Evolutionary conservation across 177 flowering plant species (phyloP).

Genomic region (Vitis hybrid): DNA sequence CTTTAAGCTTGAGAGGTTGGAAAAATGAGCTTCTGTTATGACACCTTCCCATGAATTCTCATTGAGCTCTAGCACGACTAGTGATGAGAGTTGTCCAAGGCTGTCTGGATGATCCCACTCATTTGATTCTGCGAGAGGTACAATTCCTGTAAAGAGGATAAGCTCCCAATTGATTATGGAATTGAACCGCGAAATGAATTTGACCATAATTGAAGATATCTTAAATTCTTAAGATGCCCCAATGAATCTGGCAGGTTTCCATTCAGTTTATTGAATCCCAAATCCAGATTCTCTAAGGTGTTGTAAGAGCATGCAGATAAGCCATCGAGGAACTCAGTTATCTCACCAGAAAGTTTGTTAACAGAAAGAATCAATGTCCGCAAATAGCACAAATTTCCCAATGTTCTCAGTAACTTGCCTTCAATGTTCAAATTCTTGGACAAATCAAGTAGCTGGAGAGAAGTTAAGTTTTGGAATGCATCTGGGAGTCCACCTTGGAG

Average conservation of each 20-base stretch:
- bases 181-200: conserved; percentile 27
- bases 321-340: no score
- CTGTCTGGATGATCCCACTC: conserved; percentile 1
- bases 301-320: no score
- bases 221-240: conserved; percentile 6
- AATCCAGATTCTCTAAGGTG: no score
- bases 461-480: conserved; percentile 1
- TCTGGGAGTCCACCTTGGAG: conserved; percentile 18
- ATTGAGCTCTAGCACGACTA: conserved; percentile 5
- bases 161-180: conserved; percentile 17
- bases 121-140: conserved; percentile 10
- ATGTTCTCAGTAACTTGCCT: no score
- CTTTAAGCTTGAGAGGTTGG: conserved; percentile 14
- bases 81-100: no score
- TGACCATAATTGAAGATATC: not conserved
- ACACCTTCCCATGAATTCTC: not conserved
- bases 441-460: conserved; percentile 14
- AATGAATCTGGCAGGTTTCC: conserved; percentile 16
- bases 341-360: no score
- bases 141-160: conserved; percentile 12
- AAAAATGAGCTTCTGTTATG: conserved; percentile 21
- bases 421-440: not conserved
- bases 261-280: not conserved
- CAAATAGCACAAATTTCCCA: no score
- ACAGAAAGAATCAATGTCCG: no score